Evolutionary conservation across 2,329 filamentous ascomycete genomes (phyloP).

Genomic region (Neophaeococcomyces mojaviensis): DNA sequence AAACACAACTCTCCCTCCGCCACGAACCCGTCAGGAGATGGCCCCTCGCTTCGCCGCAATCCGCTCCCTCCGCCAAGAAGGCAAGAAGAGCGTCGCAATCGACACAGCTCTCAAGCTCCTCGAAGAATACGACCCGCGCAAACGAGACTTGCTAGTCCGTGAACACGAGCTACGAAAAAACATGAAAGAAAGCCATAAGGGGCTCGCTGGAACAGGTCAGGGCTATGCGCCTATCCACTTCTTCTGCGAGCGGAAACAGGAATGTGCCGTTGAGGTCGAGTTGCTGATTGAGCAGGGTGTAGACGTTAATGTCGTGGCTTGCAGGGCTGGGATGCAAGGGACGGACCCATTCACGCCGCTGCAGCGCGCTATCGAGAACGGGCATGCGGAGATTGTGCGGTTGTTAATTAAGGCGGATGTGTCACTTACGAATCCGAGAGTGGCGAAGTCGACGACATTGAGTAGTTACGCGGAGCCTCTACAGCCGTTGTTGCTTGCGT

Average conservation of each 20-base stretch:
- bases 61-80: conserved; percentile 11
- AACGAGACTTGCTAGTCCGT: conserved; percentile 14
- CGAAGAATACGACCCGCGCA: conserved; percentile 14
- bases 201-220: conserved; percentile 16
- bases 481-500: conserved; percentile 17
- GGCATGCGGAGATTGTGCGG: conserved; percentile 13
- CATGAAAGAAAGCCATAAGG: conserved; percentile 13
- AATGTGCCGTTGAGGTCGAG: conserved; percentile 16
- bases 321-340: conserved; percentile 15
- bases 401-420: conserved; percentile 10
- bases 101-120: conserved; percentile 16
- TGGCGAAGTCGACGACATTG: conserved; percentile 5
- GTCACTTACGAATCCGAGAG: background rate
- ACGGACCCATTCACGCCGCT: conserved; percentile 18
- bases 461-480: conserved; percentile 10
- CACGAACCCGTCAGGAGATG: conserved; percentile 6
- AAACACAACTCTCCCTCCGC: background rate
- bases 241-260: conserved; percentile 18
- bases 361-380: conserved; percentile 14
- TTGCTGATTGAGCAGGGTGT: conserved; percentile 17
- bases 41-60: conserved; percentile 14
- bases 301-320: conserved; percentile 17
- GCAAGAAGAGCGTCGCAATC: conserved; percentile 13
- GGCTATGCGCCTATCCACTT: conserved; percentile 20
- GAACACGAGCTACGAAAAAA: conserved; percentile 16